phyloP scores from a whole-genome alignment of 257 asterid species.

The Henckelia pumila region DNA sequence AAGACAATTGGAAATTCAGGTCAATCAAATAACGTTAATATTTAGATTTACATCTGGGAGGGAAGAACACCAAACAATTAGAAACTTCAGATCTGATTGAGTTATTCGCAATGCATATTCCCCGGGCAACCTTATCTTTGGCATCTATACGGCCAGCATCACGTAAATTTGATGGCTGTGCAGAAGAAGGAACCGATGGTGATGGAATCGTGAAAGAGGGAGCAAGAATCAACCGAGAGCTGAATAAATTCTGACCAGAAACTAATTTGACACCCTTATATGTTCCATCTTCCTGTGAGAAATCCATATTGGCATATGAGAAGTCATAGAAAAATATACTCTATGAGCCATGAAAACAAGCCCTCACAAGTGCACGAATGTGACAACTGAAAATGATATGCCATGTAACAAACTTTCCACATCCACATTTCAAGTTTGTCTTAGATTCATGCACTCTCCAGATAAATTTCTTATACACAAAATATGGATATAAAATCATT shows the following conservation, averaged over 20 bases:
- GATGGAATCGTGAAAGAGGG: slow-evolving; percentile 56
- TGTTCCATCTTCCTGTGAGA: slow-evolving; percentile 51
- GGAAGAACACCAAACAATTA: slow-evolving; percentile 70
- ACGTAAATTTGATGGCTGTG: slow-evolving; percentile 26
- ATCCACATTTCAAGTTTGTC: slow-evolving; percentile 16
- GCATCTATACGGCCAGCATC: slow-evolving; percentile 33
- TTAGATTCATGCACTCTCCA: slow-evolving; percentile 6
- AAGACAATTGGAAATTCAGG: slow-evolving; percentile 4
- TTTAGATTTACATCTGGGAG: slow-evolving; percentile 65
- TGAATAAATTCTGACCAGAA: slow-evolving; percentile 88
- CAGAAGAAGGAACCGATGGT: slow-evolving; percentile 33
- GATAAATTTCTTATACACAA: slow-evolving; percentile 14
- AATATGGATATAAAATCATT: slow-evolving; percentile 1
- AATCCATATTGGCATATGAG: slow-evolving; percentile 23
- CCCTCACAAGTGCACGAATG: neutral
- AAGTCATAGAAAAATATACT: slow-evolving; percentile 20
- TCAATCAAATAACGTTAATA: slow-evolving; percentile 7
- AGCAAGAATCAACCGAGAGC: slow-evolving; percentile 70
- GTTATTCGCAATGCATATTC: slow-evolving; percentile 66
- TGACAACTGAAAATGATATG: slow-evolving; percentile 12
- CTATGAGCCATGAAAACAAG: neutral
- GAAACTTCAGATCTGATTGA: slow-evolving; percentile 57
- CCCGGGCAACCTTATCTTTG: slow-evolving; percentile 65
- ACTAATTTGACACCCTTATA: slow-evolving; percentile 76
- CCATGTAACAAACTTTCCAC: slow-evolving; percentile 22